Conservation (phyloP, 352 stramenopile species). For the Pilasporangium apinafurcum region DNA sequence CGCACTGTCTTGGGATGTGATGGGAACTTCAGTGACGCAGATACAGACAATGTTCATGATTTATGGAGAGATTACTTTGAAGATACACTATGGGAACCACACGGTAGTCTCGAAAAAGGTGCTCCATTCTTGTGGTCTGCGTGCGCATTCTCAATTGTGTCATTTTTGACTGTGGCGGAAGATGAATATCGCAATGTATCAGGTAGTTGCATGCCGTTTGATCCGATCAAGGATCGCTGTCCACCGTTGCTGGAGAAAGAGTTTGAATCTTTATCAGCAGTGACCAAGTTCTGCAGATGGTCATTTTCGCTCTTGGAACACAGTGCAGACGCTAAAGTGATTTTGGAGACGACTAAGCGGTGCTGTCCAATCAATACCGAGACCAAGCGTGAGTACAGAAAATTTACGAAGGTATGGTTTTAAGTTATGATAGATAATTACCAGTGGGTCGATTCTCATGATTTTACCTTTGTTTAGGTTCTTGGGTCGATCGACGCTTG, state of each 20-base stretch:
- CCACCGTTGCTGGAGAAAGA: slow-evolving; percentile 76
- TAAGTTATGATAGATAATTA: not conserved
- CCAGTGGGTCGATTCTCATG: not conserved
- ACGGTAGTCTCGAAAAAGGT: slow-evolving; percentile 81
- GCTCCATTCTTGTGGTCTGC: slow-evolving; percentile 82
- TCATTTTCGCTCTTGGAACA: slow-evolving; percentile 84
- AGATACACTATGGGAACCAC: slow-evolving; percentile 81
- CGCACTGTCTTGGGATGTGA: slow-evolving; percentile 64
- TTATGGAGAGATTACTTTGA: slow-evolving; percentile 86
- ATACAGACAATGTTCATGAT: slow-evolving; percentile 58
- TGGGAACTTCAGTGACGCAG: slow-evolving; percentile 34
- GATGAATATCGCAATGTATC: slow-evolving; percentile 31
- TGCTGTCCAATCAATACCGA: slow-evolving; percentile 82
- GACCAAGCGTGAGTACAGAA: slow-evolving; percentile 82
- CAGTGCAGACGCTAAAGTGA: slow-evolving; percentile 80
- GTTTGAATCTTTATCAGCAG: slow-evolving; percentile 57
- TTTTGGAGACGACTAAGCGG: slow-evolving; percentile 83
- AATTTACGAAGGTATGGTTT: slow-evolving; percentile 75
- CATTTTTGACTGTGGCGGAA: slow-evolving; percentile 66
- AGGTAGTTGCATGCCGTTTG: slow-evolving; percentile 19
- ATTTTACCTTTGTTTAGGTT: slow-evolving; percentile 25
- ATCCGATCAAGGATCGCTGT: slow-evolving; percentile 49
- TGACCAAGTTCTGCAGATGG: slow-evolving; percentile 85
- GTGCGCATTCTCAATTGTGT: slow-evolving; percentile 74
- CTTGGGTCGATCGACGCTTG: slow-evolving; percentile 81